phyloP scores from a whole-genome alignment of 352 stramenopile species.

The Pythium phragmitis region DNA sequence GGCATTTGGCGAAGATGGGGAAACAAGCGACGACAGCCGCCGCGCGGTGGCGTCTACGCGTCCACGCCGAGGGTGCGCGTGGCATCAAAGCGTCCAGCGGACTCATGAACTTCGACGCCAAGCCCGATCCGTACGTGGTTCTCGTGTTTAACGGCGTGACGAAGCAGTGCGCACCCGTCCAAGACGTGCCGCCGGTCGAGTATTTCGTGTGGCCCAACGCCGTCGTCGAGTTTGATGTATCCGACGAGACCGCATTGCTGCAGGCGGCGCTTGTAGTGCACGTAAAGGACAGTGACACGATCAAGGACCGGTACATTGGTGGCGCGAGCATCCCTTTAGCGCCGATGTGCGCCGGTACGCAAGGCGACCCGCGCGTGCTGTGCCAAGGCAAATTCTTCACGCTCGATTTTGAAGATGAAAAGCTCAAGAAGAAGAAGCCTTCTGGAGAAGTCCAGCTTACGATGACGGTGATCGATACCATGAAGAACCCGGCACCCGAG shows the following conservation, averaged over 20 bases:
- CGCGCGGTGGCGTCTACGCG: constrained; percentile 30
- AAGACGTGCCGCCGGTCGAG: constrained; percentile 42
- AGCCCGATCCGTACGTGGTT: constrained; percentile 47
- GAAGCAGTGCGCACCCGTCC: constrained; percentile 32
- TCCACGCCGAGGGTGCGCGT: constrained; percentile 41
- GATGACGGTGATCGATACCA: constrained; percentile 38
- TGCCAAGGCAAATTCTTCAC: constrained; percentile 35
- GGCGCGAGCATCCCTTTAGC: constrained; percentile 35
- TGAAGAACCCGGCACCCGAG: constrained; percentile 9
- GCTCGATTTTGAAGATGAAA: constrained; percentile 45
- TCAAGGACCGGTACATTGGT: constrained; percentile 53
- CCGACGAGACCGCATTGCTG: constrained; percentile 17
- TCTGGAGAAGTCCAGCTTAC: constrained; percentile 43
- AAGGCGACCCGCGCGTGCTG: constrained; percentile 21
- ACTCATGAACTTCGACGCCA: constrained; percentile 36
- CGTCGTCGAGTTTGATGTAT: constrained; percentile 36
- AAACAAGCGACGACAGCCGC: constrained; percentile 10
- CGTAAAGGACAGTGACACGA: constrained; percentile 48
- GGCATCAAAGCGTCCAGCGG: constrained; percentile 29
- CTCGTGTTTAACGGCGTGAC: constrained; percentile 35
- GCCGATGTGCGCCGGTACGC: constrained; percentile 16
- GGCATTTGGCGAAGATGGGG: constrained; percentile 13
- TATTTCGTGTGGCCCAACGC: constrained; percentile 52
- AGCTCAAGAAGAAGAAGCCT: constrained; percentile 41
- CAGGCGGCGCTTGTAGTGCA: constrained; percentile 32